Evolutionary conservation across 2,329 filamentous ascomycete genomes (phyloP).

Genomic region (Colletotrichum orchidophilum): DNA sequence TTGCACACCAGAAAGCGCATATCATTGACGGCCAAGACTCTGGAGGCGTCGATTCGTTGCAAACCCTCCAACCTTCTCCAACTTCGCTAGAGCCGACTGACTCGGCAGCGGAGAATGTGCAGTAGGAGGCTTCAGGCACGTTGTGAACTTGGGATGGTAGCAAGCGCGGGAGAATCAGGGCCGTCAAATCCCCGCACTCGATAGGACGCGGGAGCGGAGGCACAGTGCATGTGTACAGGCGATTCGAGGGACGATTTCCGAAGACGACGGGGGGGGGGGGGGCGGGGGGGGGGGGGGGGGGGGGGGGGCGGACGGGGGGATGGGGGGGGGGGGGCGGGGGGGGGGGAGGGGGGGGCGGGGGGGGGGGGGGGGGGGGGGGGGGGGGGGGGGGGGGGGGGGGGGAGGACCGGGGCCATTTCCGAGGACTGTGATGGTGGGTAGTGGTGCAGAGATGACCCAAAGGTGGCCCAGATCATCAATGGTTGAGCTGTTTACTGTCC

Average conservation of each 20-base stretch:
- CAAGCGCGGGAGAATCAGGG: constrained; percentile 32
- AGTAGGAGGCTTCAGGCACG: constrained; percentile 20
- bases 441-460: constrained; percentile 16
- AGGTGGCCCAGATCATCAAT: neutral
- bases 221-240: constrained; percentile 18
- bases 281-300: too few species aligned
- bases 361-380: too few species aligned
- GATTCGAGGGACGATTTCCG: constrained; percentile 20
- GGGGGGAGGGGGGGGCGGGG: too few species aligned
- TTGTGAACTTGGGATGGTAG: constrained; percentile 10
- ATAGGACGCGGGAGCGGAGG: constrained; percentile 32
- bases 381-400: too few species aligned
- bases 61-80: constrained; percentile 13
- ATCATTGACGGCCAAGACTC: constrained; percentile 17
- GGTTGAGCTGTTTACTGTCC: constrained; percentile 9
- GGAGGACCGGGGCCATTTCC: constrained; percentile 19
- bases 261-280: too few species aligned
- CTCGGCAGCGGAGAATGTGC: constrained; percentile 26
- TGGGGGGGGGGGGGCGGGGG: too few species aligned
- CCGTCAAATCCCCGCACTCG: constrained; percentile 33
- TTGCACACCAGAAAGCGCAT: neutral
- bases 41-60: constrained; percentile 11
- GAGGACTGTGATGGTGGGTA: constrained; percentile 19
- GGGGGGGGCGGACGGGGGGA: too few species aligned
- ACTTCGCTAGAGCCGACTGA: constrained; percentile 22